These are phyloP conservation scores for Eucalyptus cloeziana DNA, from an alignment of 345 rosid species.

Conservation along the genomic window DNA sequence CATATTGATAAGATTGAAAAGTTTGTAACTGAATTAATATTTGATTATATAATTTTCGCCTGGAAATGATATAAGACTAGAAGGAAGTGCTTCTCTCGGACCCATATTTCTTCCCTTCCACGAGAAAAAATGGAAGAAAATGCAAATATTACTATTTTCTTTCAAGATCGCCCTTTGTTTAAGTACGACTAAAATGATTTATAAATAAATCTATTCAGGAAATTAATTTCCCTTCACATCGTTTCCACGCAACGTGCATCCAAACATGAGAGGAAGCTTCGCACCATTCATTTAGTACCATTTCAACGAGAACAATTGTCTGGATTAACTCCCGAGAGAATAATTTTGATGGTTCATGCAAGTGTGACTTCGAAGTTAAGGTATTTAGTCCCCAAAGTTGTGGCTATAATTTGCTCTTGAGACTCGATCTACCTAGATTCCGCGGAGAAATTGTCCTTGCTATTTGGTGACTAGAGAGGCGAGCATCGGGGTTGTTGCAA, in stretches of 20 bases:
- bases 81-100: neutral
- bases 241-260: neutral
- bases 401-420: neutral
- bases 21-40: no score
- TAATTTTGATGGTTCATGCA: neutral
- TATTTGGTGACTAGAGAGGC: neutral
- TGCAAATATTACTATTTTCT: neutral
- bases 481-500: neutral
- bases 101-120: neutral
- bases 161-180: neutral
- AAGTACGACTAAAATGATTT: neutral
- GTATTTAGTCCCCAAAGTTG: neutral
- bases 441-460: neutral
- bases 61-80: neutral
- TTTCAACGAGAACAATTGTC: neutral
- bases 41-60: no score
- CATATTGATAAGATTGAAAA: neutral
- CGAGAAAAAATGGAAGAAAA: neutral
- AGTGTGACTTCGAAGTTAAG: neutral
- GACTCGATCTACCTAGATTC: neutral
- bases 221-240: neutral
- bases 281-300: neutral
- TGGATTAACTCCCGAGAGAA: neutral
- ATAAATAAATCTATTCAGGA: neutral
- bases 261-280: neutral